Percentiles rank a stretch among this genome's conserved stretches.
Evolutionary conservation across 2,329 filamentous ascomycete genomes (phyloP).

Genomic region (Aspergillus sp.): DNA sequence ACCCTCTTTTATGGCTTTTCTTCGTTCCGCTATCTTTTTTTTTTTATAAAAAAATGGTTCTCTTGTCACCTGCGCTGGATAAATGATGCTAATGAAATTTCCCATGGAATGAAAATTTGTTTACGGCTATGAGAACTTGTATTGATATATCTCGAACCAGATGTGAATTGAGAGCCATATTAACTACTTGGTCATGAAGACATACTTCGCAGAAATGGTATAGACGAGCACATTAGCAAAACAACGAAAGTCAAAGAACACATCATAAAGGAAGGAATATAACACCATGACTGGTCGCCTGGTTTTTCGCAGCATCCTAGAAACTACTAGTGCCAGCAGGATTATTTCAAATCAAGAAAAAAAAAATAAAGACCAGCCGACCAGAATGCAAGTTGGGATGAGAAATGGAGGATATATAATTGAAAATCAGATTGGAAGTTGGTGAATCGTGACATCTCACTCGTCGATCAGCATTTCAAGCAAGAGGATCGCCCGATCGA

Average conservation of each 20-base stretch:
- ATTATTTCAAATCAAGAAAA: neutral
- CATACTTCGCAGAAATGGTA: neutral
- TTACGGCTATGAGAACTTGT: neutral
- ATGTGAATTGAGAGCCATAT: neutral
- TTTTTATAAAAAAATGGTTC: too few relatives aligned
- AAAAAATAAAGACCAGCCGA: neutral
- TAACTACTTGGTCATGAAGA: neutral
- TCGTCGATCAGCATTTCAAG: neutral
- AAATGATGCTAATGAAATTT: neutral
- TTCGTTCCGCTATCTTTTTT: too few relatives aligned
- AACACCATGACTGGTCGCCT: neutral
- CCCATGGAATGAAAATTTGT: neutral
- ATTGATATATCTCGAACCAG: constrained; percentile 1
- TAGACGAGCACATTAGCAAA: neutral
- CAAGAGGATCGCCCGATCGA: neutral
- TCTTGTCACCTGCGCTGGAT: neutral
- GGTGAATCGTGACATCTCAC: neutral
- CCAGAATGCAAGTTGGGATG: neutral
- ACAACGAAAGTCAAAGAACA: neutral
- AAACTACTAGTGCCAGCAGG: neutral
- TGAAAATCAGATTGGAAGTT: neutral
- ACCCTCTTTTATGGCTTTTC: too few relatives aligned
- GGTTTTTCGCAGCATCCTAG: neutral
- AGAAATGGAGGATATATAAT: neutral
- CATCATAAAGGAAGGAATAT: neutral